Evolutionary conservation across 2,329 filamentous ascomycete genomes (phyloP), one percentile per base, ranked within the genome.

Genomic region (Pseudogymnoascus verrucosus): DNA sequence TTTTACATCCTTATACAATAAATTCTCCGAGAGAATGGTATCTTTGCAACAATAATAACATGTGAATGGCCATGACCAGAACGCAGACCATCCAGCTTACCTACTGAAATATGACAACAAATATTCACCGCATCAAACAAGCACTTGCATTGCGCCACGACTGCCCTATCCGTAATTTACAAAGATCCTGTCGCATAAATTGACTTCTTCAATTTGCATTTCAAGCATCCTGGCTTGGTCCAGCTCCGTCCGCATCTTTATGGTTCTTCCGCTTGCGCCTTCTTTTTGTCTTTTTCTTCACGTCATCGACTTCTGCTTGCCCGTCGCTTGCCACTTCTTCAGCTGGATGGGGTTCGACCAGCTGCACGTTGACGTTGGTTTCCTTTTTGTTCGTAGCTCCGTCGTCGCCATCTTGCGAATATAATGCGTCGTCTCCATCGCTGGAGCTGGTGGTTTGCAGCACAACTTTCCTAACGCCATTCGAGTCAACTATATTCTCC

Each of bases 391-490:
- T 57, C n/a, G 7, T 57, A 21, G 28, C 59, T n/a, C 39, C 59
- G 21, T 40, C 59, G 19, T 40, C 59, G 26, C 36, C 36, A 61
- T 31, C 26, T 11, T 61, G 36, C 19, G 34, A 26, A 61, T 61
- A 16, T 40, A 40, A n/a, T 36, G 19, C 34, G 6, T 61, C 59
- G 12, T 61, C 39, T 40, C 39, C 67, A 12, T 73, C 72, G 12
- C 65, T 66, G 6, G 68, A 68, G 62, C 82, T 86, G 26, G 81
- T 88, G 2, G 86, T 86, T 71, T 91, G 87, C 26, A 93, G 78
- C 0, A 93, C 84, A 51, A 91, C 84, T 76, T 93, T 93, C 67
- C 85, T 84, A 62, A 92, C 82, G 2, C 90, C 90, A 63, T 87
- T 85, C 1, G 87, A 80, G 70, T 93, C 88, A 63, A 92, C 78